Evolutionary conservation across 1,284 basidiomycete species (phyloP), one percentile per base, ranked within the genome.

Genomic region (Meira miltonrushii): DNA sequence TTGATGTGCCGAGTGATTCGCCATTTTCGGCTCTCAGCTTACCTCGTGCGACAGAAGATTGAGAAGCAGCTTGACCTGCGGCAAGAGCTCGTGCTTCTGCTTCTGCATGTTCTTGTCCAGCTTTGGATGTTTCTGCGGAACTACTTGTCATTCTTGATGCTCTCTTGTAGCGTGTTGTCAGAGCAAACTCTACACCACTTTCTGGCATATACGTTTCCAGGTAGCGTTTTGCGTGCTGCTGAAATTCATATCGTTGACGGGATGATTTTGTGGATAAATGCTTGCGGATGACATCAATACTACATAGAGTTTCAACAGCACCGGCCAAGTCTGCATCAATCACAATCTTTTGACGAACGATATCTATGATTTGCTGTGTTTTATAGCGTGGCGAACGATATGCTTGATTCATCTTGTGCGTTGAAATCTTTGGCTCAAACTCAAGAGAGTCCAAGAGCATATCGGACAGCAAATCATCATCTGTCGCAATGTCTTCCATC

Each of bases 1-100:
- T 91, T 67, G 88, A 88, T 1, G 68, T 62, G 39, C 61, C 62
- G 3, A 60, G 61, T 38, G 68, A 58, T 19, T 23, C 43, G 13
- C 63, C 52, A 62, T 64, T 46, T 61, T 61, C 15, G 59, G 64
- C 28, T 43, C 69, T 50, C 4, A 47, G 56, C 40, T 65, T 68
- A 37, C 50, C 33, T 19, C 64, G 60, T 10, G 40, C 57, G 28
- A 61, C 63, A 12, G 46, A 33, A 12, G 43, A 33, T 4, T 47
- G n/a, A 13, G n/a, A 19, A 11, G 15, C 21, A 21, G 12, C 12
- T 6, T 40, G 53, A 13, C 33, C 37, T 19, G 17, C 39, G 5
- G n/a, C 13, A 13, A 28, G 13, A 13, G 39, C 53, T 13, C 23
- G 33, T 37, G 53, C 53, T 37, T 33, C 40, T 6, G 49, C 57